phyloP scores from a whole-genome alignment of 495 filamentous ascomycete species.

The Neurospora hispaniola region DNA sequence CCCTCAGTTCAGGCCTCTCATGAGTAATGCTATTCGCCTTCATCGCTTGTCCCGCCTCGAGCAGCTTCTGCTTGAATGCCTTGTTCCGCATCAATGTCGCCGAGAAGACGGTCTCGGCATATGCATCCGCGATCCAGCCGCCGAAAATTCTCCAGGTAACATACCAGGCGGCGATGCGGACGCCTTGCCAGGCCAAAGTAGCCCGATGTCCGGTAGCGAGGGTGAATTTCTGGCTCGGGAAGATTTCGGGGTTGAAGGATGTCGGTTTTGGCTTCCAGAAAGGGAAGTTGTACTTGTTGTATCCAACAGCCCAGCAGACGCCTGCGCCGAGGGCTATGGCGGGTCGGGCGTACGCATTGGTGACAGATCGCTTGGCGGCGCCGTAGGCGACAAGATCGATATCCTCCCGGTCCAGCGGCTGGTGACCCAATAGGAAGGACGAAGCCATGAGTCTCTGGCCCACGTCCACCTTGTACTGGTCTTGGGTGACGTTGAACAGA shows the following conservation, averaged over 20 bases:
- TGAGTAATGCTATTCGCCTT: not conserved
- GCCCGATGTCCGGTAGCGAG: conserved; percentile 5
- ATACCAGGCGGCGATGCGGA: conserved; percentile 9
- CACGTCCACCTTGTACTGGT: conserved; percentile 1
- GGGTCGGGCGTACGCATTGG: conserved; percentile 5
- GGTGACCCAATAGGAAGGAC: not conserved
- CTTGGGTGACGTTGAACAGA: conserved; percentile 2
- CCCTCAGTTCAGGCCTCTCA: not conserved
- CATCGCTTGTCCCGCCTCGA: not conserved
- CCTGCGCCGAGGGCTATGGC: not conserved
- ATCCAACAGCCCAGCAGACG: conserved; percentile 8
- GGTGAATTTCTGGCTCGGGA: conserved; percentile 1
- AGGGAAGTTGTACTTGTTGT: conserved; percentile 15
- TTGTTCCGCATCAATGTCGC: not conserved
- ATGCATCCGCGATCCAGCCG: not conserved
- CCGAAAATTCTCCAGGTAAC: not conserved
- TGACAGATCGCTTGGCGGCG: not conserved
- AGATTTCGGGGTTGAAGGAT: conserved; percentile 6
- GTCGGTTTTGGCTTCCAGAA: conserved; percentile 12
- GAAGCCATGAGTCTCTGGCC: not conserved
- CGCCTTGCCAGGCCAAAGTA: conserved; percentile 5
- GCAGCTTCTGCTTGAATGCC: conserved; percentile 10
- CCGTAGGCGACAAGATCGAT: conserved; percentile 7
- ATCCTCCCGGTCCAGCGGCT: conserved; percentile 1
- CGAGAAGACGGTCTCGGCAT: not conserved